phyloP scores from a whole-genome alignment of 768 basidiomycete genomes.

The Cystobasidium ongulense region DNA sequence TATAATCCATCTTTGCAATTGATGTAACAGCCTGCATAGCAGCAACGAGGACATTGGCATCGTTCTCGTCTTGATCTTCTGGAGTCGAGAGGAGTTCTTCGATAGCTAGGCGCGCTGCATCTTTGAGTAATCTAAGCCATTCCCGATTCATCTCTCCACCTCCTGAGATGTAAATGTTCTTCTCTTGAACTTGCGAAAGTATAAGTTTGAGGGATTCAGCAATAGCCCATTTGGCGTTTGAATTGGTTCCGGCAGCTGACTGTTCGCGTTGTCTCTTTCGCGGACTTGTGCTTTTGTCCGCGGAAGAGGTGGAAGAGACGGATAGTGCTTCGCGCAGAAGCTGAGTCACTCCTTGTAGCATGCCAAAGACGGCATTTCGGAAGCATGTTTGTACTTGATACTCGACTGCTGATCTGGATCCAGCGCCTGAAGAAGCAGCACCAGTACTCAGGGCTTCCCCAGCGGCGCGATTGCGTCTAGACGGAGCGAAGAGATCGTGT shows the following conservation, averaged over 20 bases:
- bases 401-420: constrained; percentile 10
- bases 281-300: background rate
- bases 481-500: constrained; percentile 10
- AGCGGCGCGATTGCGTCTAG: background rate
- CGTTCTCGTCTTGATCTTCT: background rate
- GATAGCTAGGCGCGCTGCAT: background rate
- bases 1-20: constrained; percentile 12
- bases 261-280: background rate
- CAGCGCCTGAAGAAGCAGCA: background rate
- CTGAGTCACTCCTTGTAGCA: background rate
- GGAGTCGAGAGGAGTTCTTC: background rate
- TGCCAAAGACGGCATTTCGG: constrained; percentile 5
- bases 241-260: background rate
- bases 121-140: constrained; percentile 9
- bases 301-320: background rate
- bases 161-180: constrained; percentile 16
- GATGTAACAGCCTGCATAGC: background rate
- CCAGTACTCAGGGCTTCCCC: background rate
- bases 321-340: background rate
- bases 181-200: background rate
- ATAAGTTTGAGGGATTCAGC: background rate
- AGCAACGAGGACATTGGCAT: background rate
- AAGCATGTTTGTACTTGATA: constrained; percentile 6
- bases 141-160: constrained; percentile 6
- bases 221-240: background rate